Evolutionary conservation across 768 basidiomycete species (phyloP), one percentile per base, ranked within the genome.

Genomic region (Leccinum broughii): DNA sequence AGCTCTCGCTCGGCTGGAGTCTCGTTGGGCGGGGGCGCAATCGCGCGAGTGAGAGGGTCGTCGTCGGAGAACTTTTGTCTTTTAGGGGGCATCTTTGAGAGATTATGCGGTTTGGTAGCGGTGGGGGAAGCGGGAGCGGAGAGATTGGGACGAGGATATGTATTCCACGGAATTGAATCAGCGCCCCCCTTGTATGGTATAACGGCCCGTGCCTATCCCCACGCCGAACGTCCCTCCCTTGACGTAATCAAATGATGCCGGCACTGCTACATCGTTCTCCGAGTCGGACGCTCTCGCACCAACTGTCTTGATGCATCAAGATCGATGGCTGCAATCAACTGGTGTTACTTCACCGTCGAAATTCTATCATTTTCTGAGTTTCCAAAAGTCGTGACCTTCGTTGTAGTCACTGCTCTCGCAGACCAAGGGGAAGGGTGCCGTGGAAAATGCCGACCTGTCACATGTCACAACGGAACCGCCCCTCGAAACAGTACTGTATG

Each of bases 11-110:
- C 78, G 20, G 71, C 75, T 3, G 64, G 59, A 0, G 83, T 77
- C 69, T 89, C 87, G 62, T 80, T 75, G 1, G 76, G 74, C 0
- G 86, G 83, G 1, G 87, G 87, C 0, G 80, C 81, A 6, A 84
- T 70, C 1, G 76, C 77, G 7, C 72, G 67, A 0, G 80, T 57
- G 26, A 86, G 75, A 14, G 85, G 86, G 63, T 87, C 85, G 37
- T 82, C 80, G 10, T 78, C 78, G 1, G 62, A 51, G 3, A 48
- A 22, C 49, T 54, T 66, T 8, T 37, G 65, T 6, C 72, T 68
- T 50, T 60, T 63, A 1, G 69, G 51, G 0, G 59, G 51, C 72
- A 74, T 74, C 4, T 8, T 28, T 24, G 51, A 14, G 39, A 20
- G 9, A 6, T 13, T 41, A n/a, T 4, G 60, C 34, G 44, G 37